Conservation (phyloP, 2,329 filamentous ascomycete species). For the Trichoderma lentiforme region DNA sequence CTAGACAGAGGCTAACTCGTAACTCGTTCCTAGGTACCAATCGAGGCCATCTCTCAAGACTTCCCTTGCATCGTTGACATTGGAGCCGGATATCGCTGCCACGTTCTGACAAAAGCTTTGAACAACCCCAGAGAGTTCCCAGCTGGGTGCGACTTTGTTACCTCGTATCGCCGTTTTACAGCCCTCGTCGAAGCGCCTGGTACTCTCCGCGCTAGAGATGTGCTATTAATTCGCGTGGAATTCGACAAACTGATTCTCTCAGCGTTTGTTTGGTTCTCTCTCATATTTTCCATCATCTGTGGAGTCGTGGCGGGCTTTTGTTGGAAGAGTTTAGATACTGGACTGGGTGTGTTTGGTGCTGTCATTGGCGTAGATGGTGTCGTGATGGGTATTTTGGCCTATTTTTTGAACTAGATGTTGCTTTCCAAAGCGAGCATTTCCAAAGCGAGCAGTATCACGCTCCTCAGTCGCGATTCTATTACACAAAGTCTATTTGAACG, state of each 20-base stretch:
- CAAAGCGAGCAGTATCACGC: not conserved
- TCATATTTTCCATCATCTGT: not conserved
- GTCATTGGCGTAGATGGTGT: not conserved
- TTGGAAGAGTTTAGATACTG: not conserved
- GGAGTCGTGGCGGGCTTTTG: not conserved
- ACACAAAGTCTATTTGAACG: not conserved
- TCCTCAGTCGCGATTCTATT: not conserved
- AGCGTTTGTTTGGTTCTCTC: not conserved
- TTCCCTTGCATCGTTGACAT: not conserved
- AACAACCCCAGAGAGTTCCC: not conserved
- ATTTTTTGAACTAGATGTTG: not conserved
- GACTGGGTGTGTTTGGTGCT: slow-evolving; percentile 3
- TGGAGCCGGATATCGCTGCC: not conserved
- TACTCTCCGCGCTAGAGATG: not conserved
- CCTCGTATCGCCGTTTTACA: not conserved
- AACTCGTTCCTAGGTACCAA: not conserved
- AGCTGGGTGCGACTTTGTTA: not conserved
- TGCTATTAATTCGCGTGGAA: not conserved
- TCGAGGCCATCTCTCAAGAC: not conserved
- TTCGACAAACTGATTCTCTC: not conserved
- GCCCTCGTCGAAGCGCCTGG: not conserved
- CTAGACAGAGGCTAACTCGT: not conserved
- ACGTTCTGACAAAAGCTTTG: not conserved
- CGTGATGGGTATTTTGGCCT: not conserved
- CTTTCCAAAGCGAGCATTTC: not conserved